Percentiles rank a stretch among this genome's conserved stretches.
These are phyloP conservation scores for Aspergillus pseudoterreus DNA, from an alignment of 2,329 filamentous ascomycete species.

Conservation along the genomic window DNA sequence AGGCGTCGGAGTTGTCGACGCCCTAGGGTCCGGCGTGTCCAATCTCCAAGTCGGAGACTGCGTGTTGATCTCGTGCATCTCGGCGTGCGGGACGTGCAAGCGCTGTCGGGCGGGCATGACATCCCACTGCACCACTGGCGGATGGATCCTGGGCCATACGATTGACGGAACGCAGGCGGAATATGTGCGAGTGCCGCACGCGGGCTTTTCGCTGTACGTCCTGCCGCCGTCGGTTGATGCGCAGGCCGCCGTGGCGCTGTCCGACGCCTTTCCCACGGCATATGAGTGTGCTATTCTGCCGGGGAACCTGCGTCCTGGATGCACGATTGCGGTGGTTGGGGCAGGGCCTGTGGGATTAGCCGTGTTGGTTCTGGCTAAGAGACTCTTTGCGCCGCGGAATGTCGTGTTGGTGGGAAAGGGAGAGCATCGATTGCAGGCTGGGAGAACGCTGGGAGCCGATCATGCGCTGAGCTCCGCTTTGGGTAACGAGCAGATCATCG, in stretches of 20 bases:
- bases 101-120: slow-evolving; percentile 53
- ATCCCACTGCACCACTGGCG: slow-evolving; percentile 52
- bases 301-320: slow-evolving; percentile 50
- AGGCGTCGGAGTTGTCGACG: slow-evolving; percentile 49
- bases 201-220: slow-evolving; percentile 47
- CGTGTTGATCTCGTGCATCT: slow-evolving; percentile 54
- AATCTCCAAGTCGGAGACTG: slow-evolving; percentile 48
- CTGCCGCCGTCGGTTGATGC: slow-evolving; percentile 41
- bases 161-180: slow-evolving; percentile 55
- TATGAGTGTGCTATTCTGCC: slow-evolving; percentile 54
- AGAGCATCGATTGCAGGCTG: slow-evolving; percentile 44
- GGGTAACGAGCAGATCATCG: slow-evolving; percentile 27
- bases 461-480: slow-evolving; percentile 44
- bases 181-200: slow-evolving; percentile 53
- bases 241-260: slow-evolving; percentile 44
- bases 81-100: slow-evolving; percentile 49
- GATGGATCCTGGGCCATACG: slow-evolving; percentile 54
- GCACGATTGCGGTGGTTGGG: slow-evolving; percentile 53
- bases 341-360: slow-evolving; percentile 56
- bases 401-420: slow-evolving; percentile 54
- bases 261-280: slow-evolving; percentile 56
- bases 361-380: slow-evolving; percentile 49
- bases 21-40: slow-evolving; percentile 43
- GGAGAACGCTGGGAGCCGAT: slow-evolving; percentile 48
- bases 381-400: slow-evolving; percentile 51